Percentiles rank a stretch among this genome's conserved stretches.
These are phyloP conservation scores for Myxozyma geophila DNA, from an alignment of 805 yeast genomes.

Conservation along the genomic window DNA sequence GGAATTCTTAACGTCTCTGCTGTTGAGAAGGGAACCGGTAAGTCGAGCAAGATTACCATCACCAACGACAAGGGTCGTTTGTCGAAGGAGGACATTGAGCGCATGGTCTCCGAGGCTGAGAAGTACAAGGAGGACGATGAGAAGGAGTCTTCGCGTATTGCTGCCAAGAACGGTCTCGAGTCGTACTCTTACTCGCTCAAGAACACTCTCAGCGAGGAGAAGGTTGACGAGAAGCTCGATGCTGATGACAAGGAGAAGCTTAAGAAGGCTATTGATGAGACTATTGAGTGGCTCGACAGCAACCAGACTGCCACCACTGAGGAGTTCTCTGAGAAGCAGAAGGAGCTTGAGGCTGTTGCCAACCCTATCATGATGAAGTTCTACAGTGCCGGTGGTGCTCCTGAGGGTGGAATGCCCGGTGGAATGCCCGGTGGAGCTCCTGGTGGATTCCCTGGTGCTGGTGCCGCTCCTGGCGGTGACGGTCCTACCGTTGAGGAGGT, in stretches of 20 bases:
- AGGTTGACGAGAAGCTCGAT: slow-evolving; percentile 76
- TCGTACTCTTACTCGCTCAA: slow-evolving; percentile 93
- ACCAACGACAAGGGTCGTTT: slow-evolving; percentile 99
- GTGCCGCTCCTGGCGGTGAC: slow-evolving; percentile 59
- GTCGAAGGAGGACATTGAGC: slow-evolving; percentile 95
- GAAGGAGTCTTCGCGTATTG: slow-evolving; percentile 89
- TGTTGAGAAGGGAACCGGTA: slow-evolving; percentile 97
- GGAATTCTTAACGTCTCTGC: slow-evolving; percentile 97
- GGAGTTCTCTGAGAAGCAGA: slow-evolving; percentile 89
- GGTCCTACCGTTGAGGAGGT: slow-evolving; percentile 85
- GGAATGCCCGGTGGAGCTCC: slow-evolving; percentile 65
- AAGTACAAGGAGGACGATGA: slow-evolving; percentile 97
- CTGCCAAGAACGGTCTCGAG: slow-evolving; percentile 93
- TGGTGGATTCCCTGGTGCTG: slow-evolving; percentile 63
- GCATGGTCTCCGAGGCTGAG: slow-evolving; percentile 98
- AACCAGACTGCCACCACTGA: slow-evolving; percentile 92
- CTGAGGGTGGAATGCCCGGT: slow-evolving; percentile 63
- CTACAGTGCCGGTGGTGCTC: slow-evolving; percentile 83
- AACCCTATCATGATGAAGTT: slow-evolving; percentile 97
- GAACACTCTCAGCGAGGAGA: slow-evolving; percentile 75
- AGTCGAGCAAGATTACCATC: slow-evolving; percentile 94
- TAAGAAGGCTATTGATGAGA: slow-evolving; percentile 79
- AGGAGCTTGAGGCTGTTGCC: slow-evolving; percentile 92
- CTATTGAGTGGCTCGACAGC: slow-evolving; percentile 89
- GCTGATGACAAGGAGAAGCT: slow-evolving; percentile 70